These are phyloP conservation scores for Brettanomyces sp. DNA, from an alignment of 805 yeast species.

Conservation along the genomic window DNA sequence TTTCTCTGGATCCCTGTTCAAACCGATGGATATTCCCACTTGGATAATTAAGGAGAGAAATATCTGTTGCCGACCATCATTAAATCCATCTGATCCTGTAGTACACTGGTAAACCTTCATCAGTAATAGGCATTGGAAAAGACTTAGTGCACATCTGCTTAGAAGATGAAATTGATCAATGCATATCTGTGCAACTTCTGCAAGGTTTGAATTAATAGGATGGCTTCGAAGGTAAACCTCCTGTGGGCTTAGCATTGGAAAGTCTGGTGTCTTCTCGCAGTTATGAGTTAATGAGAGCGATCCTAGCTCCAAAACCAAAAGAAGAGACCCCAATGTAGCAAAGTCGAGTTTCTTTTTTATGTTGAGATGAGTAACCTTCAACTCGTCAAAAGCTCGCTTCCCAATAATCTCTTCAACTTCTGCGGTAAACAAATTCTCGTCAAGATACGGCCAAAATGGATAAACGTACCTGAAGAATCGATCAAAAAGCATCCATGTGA, in stretches of 20 bases:
- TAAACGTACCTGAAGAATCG: conserved; percentile 36
- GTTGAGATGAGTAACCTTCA: conserved; percentile 20
- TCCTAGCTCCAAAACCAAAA: conserved; percentile 35
- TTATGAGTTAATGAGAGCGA: conserved; percentile 12
- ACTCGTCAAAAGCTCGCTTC: conserved; percentile 19
- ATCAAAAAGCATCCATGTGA: conserved; percentile 35
- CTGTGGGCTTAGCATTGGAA: not conserved
- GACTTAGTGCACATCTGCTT: conserved; percentile 37
- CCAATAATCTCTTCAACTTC: conserved; percentile 26
- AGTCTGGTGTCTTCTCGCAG: conserved; percentile 11
- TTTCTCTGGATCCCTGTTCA: conserved; percentile 58
- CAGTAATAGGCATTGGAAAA: conserved; percentile 45
- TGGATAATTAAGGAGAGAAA: conserved; percentile 49
- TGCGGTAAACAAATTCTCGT: conserved; percentile 24
- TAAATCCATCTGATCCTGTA: conserved; percentile 44
- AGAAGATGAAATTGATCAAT: conserved; percentile 44
- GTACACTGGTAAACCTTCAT: conserved; percentile 39
- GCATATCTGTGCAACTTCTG: conserved; percentile 43
- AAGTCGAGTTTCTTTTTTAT: conserved; percentile 37
- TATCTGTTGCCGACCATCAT: conserved; percentile 50
- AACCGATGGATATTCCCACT: conserved; percentile 59
- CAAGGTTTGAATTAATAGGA: conserved; percentile 25
- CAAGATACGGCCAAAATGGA: conserved; percentile 40
- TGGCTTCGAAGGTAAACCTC: conserved; percentile 31
- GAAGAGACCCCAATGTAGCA: conserved; percentile 37